These are phyloP conservation scores for Suhomyces guaymorum DNA, from an alignment of 1,139 yeast genomes.

Conservation along the genomic window DNA sequence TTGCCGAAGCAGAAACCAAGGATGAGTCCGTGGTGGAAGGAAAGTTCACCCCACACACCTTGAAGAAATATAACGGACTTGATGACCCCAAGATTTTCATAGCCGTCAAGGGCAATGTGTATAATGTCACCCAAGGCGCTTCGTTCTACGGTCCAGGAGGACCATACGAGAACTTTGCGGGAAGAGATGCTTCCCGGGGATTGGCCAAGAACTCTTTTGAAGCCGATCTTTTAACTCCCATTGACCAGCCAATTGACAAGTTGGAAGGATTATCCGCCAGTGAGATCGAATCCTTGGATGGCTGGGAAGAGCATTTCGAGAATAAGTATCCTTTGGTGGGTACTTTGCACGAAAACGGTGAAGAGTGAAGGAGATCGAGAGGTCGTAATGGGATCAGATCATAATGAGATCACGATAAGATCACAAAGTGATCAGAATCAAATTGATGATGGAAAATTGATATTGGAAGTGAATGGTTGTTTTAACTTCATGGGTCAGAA, in stretches of 20 bases:
- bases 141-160: conserved; percentile 96
- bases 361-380: too few relatives aligned
- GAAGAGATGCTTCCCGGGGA: conserved; percentile 95
- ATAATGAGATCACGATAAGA: background rate
- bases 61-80: conserved; percentile 76
- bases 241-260: conserved; percentile 72
- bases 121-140: conserved; percentile 79
- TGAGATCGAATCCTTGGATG: conserved; percentile 70
- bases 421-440: too few relatives aligned
- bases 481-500: too few relatives aligned
- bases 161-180: conserved; percentile 93
- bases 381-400: too few relatives aligned
- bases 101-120: conserved; percentile 83
- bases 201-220: conserved; percentile 91
- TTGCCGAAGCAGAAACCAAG: conserved; percentile 18
- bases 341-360: conserved; percentile 34
- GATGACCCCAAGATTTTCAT: conserved; percentile 77
- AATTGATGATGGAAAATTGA: too few relatives aligned
- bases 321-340: conserved; percentile 78
- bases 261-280: conserved; percentile 59
- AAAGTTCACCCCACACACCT: conserved; percentile 74
- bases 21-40: conserved; percentile 70
- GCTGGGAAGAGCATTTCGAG: conserved; percentile 84
- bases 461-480: too few relatives aligned
- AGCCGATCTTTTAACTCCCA: conserved; percentile 51